Percentiles rank a stretch among this genome's conserved stretches.
These are phyloP conservation scores for Brasilioporus rufonigricans DNA, from an alignment of 768 basidiomycete species.

Conservation along the genomic window DNA sequence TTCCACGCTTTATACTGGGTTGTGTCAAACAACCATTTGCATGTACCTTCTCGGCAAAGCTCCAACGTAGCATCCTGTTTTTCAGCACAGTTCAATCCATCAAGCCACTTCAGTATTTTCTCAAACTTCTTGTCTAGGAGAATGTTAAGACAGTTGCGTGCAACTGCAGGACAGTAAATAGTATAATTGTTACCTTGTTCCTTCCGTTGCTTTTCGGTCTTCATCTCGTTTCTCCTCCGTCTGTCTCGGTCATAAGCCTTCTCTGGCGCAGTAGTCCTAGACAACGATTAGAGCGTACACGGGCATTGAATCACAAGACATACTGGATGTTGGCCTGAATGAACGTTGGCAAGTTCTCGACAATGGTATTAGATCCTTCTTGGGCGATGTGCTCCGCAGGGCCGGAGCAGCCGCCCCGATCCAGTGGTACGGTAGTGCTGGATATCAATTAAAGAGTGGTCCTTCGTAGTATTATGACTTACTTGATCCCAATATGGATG, in stretches of 20 bases:
- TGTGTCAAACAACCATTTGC: slow-evolving; percentile 4
- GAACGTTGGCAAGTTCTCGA: too few relatives aligned
- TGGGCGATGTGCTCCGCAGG: too few relatives aligned
- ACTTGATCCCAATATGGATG: background rate
- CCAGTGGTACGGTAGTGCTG: background rate
- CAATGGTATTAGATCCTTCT: background rate
- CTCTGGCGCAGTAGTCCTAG: background rate
- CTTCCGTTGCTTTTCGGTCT: background rate
- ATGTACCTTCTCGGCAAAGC: slow-evolving; percentile 1
- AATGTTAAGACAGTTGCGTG: background rate
- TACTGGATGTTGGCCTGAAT: background rate
- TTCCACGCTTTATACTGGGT: slow-evolving; percentile 2
- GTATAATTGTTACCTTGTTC: background rate
- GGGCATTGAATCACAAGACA: background rate
- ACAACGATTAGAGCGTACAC: background rate
- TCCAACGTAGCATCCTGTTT: background rate
- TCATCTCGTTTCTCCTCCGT: background rate
- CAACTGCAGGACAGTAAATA: background rate
- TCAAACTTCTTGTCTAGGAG: background rate
- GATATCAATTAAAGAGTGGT: background rate
- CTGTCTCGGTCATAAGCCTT: too few relatives aligned
- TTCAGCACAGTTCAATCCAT: slow-evolving; percentile 1
- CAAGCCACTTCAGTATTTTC: slow-evolving; percentile 1
- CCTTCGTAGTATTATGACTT: background rate
- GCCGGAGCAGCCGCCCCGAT: too few relatives aligned